phyloP scores from a whole-genome alignment of 768 basidiomycete genomes.

The Leccinellum luteum region DNA sequence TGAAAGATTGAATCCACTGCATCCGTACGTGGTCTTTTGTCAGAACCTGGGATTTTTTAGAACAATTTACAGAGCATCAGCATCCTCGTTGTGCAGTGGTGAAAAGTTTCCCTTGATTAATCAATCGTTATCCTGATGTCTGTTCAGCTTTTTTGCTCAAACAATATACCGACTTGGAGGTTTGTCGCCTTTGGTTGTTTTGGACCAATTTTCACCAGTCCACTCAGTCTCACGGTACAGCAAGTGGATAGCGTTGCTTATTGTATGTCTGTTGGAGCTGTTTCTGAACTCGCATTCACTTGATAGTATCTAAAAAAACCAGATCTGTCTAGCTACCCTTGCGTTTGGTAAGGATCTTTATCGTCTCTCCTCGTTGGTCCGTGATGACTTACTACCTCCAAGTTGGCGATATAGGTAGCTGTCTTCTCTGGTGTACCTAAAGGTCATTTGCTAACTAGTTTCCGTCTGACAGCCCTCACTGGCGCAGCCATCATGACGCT shows the following conservation, averaged over 20 bases:
- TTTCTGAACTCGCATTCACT: not conserved
- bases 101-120: not conserved
- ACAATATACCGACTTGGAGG: slow-evolving; percentile 8
- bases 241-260: slow-evolving; percentile 4
- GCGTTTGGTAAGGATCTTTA: slow-evolving; percentile 7
- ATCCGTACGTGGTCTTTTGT: slow-evolving; percentile 5
- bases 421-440: not conserved
- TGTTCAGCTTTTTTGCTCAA: slow-evolving; percentile 10
- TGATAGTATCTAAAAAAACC: not conserved
- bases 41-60: not conserved
- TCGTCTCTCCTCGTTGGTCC: not conserved
- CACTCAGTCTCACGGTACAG: slow-evolving; percentile 8
- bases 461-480: slow-evolving; percentile 2
- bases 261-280: slow-evolving; percentile 2
- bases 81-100: slow-evolving; percentile 17
- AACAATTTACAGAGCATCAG: not conserved
- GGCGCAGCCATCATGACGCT: not conserved
- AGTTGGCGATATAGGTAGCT: slow-evolving; percentile 10
- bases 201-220: not conserved
- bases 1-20: slow-evolving; percentile 13
- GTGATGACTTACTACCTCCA: not conserved
- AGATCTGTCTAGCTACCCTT: slow-evolving; percentile 1
- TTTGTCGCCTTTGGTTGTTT: not conserved
- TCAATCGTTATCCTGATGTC: not conserved
- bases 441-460: not conserved